phyloP scores from a whole-genome alignment of 2,329 filamentous ascomycete species.

The Lizonia empirigonia region DNA sequence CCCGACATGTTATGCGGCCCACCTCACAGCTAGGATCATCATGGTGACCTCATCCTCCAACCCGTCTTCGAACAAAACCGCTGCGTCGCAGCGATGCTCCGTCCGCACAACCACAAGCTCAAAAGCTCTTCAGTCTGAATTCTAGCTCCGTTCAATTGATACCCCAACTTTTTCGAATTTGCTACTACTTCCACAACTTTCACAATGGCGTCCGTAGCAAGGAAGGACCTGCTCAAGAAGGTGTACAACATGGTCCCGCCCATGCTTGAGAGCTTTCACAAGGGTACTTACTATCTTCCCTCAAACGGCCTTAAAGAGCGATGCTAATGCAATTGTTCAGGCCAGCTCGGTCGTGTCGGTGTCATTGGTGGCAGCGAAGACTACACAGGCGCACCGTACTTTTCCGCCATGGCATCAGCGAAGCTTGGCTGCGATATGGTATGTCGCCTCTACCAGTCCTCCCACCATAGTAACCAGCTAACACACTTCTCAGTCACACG shows the following conservation, averaged over 20 bases:
- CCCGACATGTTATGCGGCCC: no score
- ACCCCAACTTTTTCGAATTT: neutral
- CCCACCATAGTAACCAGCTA: conserved; percentile 11
- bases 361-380: conserved; percentile 96
- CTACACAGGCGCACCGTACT: conserved; percentile 97
- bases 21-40: conserved; percentile 5
- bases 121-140: neutral
- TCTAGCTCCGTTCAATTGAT: conserved; percentile 6
- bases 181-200: neutral
- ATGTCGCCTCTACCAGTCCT: conserved; percentile 25
- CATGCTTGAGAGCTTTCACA: conserved; percentile 94
- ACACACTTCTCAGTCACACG: conserved; percentile 69
- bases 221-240: conserved; percentile 76
- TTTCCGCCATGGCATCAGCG: conserved; percentile 96
- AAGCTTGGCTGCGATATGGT: conserved; percentile 91
- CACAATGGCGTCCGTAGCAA: conserved; percentile 61
- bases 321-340: conserved; percentile 54
- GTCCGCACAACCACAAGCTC: conserved; percentile 1
- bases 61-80: conserved; percentile 2
- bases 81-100: conserved; percentile 9
- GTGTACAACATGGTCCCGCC: conserved; percentile 91
- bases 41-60: conserved; percentile 14
- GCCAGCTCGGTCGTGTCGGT: conserved; percentile 87
- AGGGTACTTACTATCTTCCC: conserved; percentile 67
- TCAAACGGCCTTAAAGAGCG: neutral